Percentiles rank a stretch among this genome's conserved stretches.
Conservation (phyloP, 352 stramenopile species). For the Globisporangium nagaii region DNA sequence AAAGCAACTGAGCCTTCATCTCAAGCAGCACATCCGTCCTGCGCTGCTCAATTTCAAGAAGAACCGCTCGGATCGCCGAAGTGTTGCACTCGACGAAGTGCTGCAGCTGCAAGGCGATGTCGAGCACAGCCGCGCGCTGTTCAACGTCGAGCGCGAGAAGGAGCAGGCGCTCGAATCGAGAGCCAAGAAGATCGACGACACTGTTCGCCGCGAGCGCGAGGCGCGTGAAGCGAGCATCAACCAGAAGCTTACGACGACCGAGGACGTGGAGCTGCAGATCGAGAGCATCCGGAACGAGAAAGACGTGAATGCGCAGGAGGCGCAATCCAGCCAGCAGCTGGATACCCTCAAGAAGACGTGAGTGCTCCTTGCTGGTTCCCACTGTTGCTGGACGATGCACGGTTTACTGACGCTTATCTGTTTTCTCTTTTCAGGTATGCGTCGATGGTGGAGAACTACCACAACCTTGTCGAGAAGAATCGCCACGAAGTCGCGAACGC, state of each 20-base stretch:
- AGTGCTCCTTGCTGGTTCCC: slow-evolving; percentile 9
- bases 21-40: slow-evolving; percentile 58
- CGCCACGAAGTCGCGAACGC: slow-evolving; percentile 53
- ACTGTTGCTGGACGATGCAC: background rate
- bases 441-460: slow-evolving; percentile 45
- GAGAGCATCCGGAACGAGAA: slow-evolving; percentile 58
- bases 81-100: slow-evolving; percentile 51
- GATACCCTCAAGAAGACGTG: slow-evolving; percentile 52
- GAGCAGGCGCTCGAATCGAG: slow-evolving; percentile 40
- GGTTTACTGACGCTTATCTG: slow-evolving; percentile 7
- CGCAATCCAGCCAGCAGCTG: slow-evolving; percentile 30
- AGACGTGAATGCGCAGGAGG: slow-evolving; percentile 40
- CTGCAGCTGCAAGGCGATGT: slow-evolving; percentile 52
- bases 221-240: slow-evolving; percentile 29
- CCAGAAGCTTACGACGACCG: slow-evolving; percentile 41
- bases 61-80: slow-evolving; percentile 47
- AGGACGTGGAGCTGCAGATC: slow-evolving; percentile 73
- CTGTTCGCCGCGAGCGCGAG: slow-evolving; percentile 49
- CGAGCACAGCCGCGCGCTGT: slow-evolving; percentile 39
- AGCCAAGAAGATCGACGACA: slow-evolving; percentile 52
- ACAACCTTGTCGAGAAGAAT: slow-evolving; percentile 51
- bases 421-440: slow-evolving; percentile 23
- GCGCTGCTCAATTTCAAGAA: slow-evolving; percentile 57
- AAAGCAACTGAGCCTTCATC: slow-evolving; percentile 43
- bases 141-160: slow-evolving; percentile 46